Conservation (phyloP, 345 rosid genomes). For the Microcos paniculata region DNA sequence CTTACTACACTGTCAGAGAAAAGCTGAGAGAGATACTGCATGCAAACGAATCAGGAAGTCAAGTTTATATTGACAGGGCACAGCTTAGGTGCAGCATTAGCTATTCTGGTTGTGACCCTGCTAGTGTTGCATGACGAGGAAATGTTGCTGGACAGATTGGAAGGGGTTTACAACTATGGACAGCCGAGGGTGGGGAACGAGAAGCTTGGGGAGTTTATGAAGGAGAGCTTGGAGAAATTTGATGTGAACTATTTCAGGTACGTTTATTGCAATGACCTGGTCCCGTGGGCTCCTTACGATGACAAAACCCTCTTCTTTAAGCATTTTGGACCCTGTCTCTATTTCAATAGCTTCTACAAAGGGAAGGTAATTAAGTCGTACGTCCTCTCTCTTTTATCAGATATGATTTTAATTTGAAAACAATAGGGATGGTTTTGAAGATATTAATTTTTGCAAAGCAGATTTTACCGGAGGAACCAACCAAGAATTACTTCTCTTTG, state of each 20-base stretch:
- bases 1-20: slow-evolving; percentile 42
- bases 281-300: slow-evolving; percentile 56
- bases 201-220: slow-evolving; percentile 43
- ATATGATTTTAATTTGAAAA: background rate
- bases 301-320: slow-evolving; percentile 42
- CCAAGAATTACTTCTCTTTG: slow-evolving; percentile 59
- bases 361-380: slow-evolving; percentile 54
- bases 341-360: slow-evolving; percentile 40
- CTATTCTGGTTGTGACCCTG: slow-evolving; percentile 38
- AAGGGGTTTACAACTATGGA: slow-evolving; percentile 57
- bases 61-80: slow-evolving; percentile 56
- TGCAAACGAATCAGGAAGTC: slow-evolving; percentile 28
- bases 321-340: slow-evolving; percentile 45
- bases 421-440: no score
- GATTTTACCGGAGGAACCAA: slow-evolving; percentile 60
- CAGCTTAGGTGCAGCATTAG: slow-evolving; percentile 56
- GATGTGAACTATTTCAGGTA: slow-evolving; percentile 41
- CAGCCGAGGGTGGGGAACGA: slow-evolving; percentile 59
- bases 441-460: no score
- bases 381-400: background rate
- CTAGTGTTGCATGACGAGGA: slow-evolving; percentile 41
- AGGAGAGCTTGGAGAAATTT: slow-evolving; percentile 22
- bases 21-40: slow-evolving; percentile 30
- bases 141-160: slow-evolving; percentile 40
- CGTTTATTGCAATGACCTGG: slow-evolving; percentile 51